phyloP scores from a whole-genome alignment of 1,284 basidiomycete genomes.

The Cutaneotrichosporon spelunceum region DNA sequence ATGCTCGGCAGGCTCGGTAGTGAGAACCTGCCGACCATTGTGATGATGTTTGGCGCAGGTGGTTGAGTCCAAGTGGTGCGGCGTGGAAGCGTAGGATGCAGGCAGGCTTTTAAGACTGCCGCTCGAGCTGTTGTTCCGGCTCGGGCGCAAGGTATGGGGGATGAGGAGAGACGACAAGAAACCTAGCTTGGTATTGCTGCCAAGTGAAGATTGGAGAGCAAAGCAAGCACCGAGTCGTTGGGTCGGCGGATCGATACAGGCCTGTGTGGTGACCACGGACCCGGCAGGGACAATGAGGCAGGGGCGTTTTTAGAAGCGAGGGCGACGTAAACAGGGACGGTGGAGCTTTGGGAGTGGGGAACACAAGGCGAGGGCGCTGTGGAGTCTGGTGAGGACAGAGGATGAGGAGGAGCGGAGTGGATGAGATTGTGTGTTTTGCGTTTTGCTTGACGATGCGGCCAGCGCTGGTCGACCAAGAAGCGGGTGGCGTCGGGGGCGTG shows the following conservation, averaged over 20 bases:
- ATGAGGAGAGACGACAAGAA: not conserved
- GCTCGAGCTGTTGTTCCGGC: not conserved
- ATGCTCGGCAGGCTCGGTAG: constrained; percentile 23
- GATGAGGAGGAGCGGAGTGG: not conserved
- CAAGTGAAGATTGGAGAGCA: not conserved
- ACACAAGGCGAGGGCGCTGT: too few relatives aligned
- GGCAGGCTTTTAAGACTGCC: not conserved
- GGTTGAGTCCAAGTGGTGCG: not conserved
- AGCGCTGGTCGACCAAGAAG: not conserved
- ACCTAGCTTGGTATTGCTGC: not conserved
- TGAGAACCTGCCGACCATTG: constrained; percentile 19
- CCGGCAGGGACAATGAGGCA: not conserved
- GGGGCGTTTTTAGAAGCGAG: not conserved
- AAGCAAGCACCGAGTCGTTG: not conserved
- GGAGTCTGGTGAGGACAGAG: too few relatives aligned
- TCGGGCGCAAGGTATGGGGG: not conserved
- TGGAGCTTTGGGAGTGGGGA: not conserved
- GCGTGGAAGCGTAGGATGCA: not conserved
- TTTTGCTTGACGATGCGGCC: not conserved
- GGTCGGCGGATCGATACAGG: not conserved
- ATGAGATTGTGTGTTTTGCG: not conserved
- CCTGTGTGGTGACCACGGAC: not conserved
- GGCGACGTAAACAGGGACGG: not conserved
- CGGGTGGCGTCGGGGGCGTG: not conserved
- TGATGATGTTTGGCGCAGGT: not conserved